Percentiles rank a stretch among this genome's conserved stretches.
Conservation (phyloP, 495 filamentous ascomycete genomes). For the Aspergillus steynii region DNA sequence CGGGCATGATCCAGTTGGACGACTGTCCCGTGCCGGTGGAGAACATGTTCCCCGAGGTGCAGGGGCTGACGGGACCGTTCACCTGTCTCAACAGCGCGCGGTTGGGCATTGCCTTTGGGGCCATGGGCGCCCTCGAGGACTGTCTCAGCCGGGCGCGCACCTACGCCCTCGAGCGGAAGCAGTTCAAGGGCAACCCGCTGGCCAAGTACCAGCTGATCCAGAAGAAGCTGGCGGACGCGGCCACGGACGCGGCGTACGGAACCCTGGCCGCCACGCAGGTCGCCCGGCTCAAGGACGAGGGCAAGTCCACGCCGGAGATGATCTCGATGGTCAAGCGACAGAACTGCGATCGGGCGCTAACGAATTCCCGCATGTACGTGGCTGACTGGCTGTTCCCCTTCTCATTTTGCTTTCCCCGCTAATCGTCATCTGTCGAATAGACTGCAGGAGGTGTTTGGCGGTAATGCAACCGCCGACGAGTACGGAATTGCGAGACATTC, state of each 20-base stretch:
- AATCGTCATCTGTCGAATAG: conserved; percentile 37
- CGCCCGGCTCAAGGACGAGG: conserved; percentile 88
- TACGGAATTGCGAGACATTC: conserved; percentile 94
- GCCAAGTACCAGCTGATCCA: conserved; percentile 98
- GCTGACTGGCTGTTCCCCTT: conserved; percentile 1
- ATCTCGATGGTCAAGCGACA: conserved; percentile 98
- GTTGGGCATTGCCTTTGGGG: conserved; percentile 90
- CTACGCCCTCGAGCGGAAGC: conserved; percentile 88
- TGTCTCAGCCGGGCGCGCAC: conserved; percentile 75
- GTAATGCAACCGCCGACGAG: conserved; percentile 95
- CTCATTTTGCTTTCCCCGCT: background rate
- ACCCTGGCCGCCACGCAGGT: conserved; percentile 85
- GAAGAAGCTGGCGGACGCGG: conserved; percentile 93
- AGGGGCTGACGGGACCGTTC: conserved; percentile 88
- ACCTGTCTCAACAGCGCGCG: conserved; percentile 91
- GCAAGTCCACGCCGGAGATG: conserved; percentile 89
- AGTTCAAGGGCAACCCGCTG: conserved; percentile 94
- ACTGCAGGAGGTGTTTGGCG: conserved; percentile 93
- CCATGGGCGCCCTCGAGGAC: conserved; percentile 92
- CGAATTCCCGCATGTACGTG: conserved; percentile 70
- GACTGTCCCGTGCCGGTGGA: conserved; percentile 83
- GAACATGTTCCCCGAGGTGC: conserved; percentile 92
- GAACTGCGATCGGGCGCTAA: conserved; percentile 90
- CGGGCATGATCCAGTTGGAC: conserved; percentile 96
- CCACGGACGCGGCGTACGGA: conserved; percentile 88